phyloP scores from a whole-genome alignment of 805 yeast species.

The Jamesozyma rosinii region DNA sequence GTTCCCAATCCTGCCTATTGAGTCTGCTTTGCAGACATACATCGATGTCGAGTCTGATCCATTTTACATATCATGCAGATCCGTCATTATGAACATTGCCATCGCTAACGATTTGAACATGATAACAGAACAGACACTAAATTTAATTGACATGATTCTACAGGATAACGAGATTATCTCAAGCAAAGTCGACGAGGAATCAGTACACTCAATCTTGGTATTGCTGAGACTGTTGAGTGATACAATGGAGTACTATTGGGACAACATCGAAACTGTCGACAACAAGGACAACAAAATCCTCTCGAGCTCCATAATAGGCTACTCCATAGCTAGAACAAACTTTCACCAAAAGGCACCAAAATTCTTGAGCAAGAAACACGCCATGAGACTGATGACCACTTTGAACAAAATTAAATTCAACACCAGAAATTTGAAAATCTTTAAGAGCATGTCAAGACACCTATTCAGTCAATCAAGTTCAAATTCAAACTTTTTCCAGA shows the following conservation, averaged over 20 bases:
- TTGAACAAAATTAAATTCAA: conserved; percentile 30
- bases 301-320: conserved; percentile 25
- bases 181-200: conserved; percentile 7
- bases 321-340: conserved; percentile 25
- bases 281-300: conserved; percentile 9
- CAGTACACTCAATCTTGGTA: conserved; percentile 24
- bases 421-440: conserved; percentile 24
- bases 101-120: conserved; percentile 12
- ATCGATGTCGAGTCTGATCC: conserved; percentile 15
- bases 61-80: conserved; percentile 16
- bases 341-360: conserved; percentile 32
- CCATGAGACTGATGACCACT: conserved; percentile 22
- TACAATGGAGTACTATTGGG: conserved; percentile 35
- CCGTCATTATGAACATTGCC: conserved; percentile 18
- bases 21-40: conserved; percentile 8
- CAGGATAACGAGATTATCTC: conserved; percentile 12
- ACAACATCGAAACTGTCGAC: conserved; percentile 12
- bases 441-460: conserved; percentile 22
- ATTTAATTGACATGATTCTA: conserved; percentile 16
- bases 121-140: conserved; percentile 9
- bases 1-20: conserved; percentile 12
- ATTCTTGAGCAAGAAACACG: conserved; percentile 21
- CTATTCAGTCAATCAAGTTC: conserved; percentile 7
- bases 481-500: conserved; percentile 3
- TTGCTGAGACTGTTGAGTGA: conserved; percentile 35